These are phyloP conservation scores for Chaetomidium leptoderma DNA, from an alignment of 495 filamentous ascomycete genomes.

Conservation along the genomic window DNA sequence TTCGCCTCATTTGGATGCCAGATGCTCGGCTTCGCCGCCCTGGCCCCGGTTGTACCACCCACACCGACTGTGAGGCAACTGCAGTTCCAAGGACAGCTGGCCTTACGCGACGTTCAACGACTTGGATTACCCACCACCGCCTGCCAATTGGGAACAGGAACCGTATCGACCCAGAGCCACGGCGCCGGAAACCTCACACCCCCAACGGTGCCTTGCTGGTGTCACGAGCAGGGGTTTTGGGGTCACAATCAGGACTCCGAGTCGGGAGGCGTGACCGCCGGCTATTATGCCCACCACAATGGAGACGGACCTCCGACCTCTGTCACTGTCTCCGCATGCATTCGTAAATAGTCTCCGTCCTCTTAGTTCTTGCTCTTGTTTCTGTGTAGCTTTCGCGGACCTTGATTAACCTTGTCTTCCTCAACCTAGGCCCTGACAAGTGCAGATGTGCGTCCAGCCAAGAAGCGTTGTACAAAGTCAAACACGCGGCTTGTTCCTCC, in stretches of 20 bases:
- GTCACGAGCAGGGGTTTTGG: neutral
- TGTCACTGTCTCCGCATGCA: neutral
- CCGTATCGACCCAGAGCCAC: neutral
- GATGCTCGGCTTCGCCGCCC: neutral
- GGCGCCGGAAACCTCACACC: neutral
- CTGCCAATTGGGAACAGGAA: neutral
- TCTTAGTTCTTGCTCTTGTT: neutral
- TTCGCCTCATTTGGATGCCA: constrained; percentile 5
- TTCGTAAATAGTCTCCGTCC: constrained; percentile 2
- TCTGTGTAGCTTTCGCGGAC: too few species aligned
- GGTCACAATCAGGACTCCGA: neutral
- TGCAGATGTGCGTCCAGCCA: constrained; percentile 3
- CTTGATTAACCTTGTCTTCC: neutral
- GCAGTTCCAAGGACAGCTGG: neutral
- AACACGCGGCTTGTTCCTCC: neutral
- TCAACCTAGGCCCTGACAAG: neutral
- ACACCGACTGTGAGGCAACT: constrained; percentile 6
- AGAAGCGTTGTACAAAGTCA: constrained; percentile 1
- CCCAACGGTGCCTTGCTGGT: neutral
- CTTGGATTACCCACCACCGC: neutral
- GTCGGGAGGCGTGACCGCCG: neutral
- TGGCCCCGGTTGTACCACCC: constrained; percentile 7
- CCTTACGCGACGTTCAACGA: neutral
- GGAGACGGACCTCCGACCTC: neutral
- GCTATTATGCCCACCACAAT: neutral